Conservation (phyloP, 768 basidiomycete genomes). For the Rubroboletus satanas region DNA sequence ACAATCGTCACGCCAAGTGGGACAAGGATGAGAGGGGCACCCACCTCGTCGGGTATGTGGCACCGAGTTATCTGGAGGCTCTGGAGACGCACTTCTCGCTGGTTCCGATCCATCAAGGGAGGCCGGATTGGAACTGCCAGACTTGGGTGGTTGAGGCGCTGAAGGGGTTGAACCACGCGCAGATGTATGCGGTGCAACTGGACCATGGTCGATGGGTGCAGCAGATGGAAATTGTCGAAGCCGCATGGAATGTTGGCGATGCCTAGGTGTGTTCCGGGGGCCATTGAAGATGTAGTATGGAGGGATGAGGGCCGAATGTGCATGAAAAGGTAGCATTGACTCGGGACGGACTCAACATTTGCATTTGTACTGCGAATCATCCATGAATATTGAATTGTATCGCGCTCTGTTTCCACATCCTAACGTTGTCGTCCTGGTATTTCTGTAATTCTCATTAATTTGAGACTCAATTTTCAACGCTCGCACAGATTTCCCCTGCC, state of each 20-base stretch:
- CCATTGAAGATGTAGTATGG: too few species aligned
- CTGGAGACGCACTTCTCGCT: conserved; percentile 14
- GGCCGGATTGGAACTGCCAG: conserved; percentile 17
- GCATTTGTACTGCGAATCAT: too few species aligned
- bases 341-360: too few species aligned
- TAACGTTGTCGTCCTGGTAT: too few species aligned
- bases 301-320: too few species aligned
- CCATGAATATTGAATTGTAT: too few species aligned
- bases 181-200: conserved; percentile 19
- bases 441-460: too few species aligned
- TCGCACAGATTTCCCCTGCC: too few species aligned
- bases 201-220: conserved; percentile 5
- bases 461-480: too few species aligned
- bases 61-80: background rate
- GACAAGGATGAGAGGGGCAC: conserved; percentile 8
- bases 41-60: conserved; percentile 13
- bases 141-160: conserved; percentile 21
- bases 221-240: conserved; percentile 17
- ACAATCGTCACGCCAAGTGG: conserved; percentile 16
- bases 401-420: too few species aligned
- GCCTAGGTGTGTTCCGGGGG: too few species aligned
- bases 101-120: conserved; percentile 8
- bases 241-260: conserved; percentile 5
- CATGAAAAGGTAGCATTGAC: too few species aligned
- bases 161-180: conserved; percentile 5